Evolutionary conservation across 257 asterid species (phyloP).

Genomic region (Avicennia marina): DNA sequence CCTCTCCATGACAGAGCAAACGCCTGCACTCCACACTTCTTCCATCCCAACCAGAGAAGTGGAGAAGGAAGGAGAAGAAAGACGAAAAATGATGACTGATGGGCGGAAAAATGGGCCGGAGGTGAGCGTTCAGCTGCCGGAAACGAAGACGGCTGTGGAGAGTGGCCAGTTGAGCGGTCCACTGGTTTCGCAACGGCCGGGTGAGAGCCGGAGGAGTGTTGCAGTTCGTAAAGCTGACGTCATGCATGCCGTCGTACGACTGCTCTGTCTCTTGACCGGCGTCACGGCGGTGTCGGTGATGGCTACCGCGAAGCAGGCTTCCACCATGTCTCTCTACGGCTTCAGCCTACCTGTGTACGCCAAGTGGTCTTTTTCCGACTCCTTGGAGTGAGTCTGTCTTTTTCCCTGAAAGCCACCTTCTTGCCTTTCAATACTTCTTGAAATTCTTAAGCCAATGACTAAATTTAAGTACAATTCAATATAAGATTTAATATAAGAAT

Average conservation of each 20-base stretch:
- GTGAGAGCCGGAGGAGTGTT: no score
- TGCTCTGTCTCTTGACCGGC: constrained; percentile 30
- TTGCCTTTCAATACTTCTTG: no score
- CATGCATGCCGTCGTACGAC: constrained; percentile 27
- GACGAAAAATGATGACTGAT: no score
- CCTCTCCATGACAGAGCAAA: no score
- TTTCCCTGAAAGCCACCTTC: no score
- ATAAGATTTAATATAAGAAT: no score
- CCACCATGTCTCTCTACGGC: constrained; percentile 60
- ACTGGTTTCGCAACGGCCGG: neutral
- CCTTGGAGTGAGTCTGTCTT: constrained; percentile 58
- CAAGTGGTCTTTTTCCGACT: constrained; percentile 83
- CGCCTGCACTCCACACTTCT: no score
- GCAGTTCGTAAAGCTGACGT: constrained; percentile 25
- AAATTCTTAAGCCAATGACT: no score
- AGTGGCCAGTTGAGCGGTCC: constrained; percentile 24
- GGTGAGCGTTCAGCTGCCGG: constrained; percentile 35
- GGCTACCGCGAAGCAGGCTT: constrained; percentile 40
- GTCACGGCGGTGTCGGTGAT: constrained; percentile 35
- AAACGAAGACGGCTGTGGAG: constrained; percentile 23
- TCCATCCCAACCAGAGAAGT: no score
- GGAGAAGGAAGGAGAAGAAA: no score
- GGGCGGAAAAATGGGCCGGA: constrained; percentile 28
- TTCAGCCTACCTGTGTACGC: constrained; percentile 62
- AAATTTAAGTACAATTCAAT: no score